Conservation (phyloP, 1,139 yeast species). For the Blastobotrys buckinghamii region DNA sequence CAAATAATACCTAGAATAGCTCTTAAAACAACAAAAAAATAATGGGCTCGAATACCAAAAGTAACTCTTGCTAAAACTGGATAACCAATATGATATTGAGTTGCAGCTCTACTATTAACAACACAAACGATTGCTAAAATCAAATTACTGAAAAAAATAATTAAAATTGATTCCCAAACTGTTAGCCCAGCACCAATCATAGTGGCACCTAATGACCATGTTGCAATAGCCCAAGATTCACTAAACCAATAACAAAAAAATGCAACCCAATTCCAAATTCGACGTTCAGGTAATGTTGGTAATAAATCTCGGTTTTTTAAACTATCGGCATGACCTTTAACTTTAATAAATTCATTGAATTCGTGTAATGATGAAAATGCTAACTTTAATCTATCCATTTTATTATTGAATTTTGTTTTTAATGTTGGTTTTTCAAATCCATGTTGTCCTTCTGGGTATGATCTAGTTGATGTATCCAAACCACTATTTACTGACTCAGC, state of each 20-base stretch:
- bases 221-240: constrained; percentile 21
- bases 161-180: constrained; percentile 12
- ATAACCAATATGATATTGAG: constrained; percentile 21
- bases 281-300: constrained; percentile 15
- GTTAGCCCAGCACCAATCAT: constrained; percentile 17
- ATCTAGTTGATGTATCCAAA: neutral
- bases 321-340: constrained; percentile 13
- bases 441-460: neutral
- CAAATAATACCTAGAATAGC: constrained; percentile 28
- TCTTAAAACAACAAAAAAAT: constrained; percentile 25
- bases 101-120: constrained; percentile 21
- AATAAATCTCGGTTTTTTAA: constrained; percentile 16
- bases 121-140: constrained; percentile 18
- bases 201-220: constrained; percentile 16
- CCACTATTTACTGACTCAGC: constrained; percentile 4
- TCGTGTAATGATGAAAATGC: constrained; percentile 14
- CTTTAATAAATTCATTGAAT: constrained; percentile 12
- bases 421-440: neutral
- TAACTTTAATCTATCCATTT: neutral
- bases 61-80: constrained; percentile 20
- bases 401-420: neutral
- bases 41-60: constrained; percentile 21
- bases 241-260: constrained; percentile 19
- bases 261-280: constrained; percentile 19
- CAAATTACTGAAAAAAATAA: constrained; percentile 16